These are phyloP conservation scores for Rosa persica DNA, from an alignment of 306 rosid genomes.

Conservation along the genomic window DNA sequence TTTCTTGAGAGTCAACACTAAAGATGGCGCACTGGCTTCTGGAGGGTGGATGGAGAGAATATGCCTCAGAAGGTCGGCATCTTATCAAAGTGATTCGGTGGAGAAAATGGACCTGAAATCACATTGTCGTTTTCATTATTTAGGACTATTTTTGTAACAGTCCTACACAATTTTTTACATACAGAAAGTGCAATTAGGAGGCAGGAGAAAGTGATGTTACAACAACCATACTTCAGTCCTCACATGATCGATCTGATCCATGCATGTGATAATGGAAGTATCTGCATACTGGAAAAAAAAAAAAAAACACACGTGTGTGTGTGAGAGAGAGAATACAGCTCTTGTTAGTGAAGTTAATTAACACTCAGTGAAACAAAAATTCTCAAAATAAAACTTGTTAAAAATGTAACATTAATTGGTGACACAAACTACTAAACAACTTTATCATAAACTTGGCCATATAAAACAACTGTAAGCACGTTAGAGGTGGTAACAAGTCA, in stretches of 20 bases:
- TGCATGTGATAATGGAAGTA: neutral
- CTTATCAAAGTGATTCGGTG: neutral
- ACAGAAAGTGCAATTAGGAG: neutral
- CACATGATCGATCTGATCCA: neutral
- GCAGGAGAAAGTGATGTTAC: neutral
- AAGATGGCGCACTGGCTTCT: neutral
- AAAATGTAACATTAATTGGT: too few species aligned
- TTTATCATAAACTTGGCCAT: too few species aligned
- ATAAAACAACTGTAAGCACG: too few species aligned
- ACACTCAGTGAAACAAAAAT: too few species aligned
- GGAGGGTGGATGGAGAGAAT: neutral
- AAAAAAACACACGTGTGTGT: too few species aligned
- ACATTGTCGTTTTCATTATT: neutral
- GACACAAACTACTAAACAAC: too few species aligned
- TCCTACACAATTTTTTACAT: neutral
- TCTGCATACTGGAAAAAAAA: too few species aligned
- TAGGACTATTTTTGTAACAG: neutral
- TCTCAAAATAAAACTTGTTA: too few species aligned
- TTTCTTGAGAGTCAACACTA: neutral
- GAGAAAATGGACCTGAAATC: neutral
- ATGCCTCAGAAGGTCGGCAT: neutral
- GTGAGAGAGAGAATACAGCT: too few species aligned
- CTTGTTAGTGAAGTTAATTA: too few species aligned
- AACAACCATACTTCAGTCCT: neutral
- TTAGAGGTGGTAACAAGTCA: too few species aligned